phyloP scores from a whole-genome alignment of 495 filamentous ascomycete species.

The Hyphodiscus hymeniophilus region DNA sequence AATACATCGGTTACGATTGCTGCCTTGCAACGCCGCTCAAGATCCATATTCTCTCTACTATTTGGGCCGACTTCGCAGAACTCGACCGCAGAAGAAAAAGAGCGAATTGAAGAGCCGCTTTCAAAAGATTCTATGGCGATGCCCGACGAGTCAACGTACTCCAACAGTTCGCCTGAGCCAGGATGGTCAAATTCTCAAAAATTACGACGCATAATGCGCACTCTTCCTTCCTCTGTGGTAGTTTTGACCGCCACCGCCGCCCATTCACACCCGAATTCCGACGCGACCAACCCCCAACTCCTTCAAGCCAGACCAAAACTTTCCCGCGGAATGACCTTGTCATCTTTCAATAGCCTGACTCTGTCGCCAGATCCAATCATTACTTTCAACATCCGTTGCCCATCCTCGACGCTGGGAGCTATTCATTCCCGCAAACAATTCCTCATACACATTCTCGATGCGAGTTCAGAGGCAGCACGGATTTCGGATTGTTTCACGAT shows the following conservation, averaged over 20 bases:
- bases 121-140: no score
- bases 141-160: no score
- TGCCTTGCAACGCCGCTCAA: no score
- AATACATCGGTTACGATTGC: no score
- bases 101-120: no score
- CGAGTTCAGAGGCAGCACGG: conserved; percentile 30
- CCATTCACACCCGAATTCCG: neutral
- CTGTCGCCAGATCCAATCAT: conserved; percentile 59
- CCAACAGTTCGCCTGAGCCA: neutral
- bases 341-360: conserved; percentile 62
- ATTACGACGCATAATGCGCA: conserved; percentile 59
- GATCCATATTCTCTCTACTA: no score
- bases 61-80: no score
- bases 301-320: neutral
- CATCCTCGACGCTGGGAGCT: conserved; percentile 63
- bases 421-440: conserved; percentile 37
- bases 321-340: conserved; percentile 61
- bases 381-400: conserved; percentile 70
- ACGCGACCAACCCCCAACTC: neutral
- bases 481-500: conserved; percentile 36
- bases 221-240: conserved; percentile 63
- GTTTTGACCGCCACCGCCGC: conserved; percentile 47
- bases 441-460: conserved; percentile 40
- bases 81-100: no score
- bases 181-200: conserved; percentile 13